These are phyloP conservation scores for Phytopythium delawarense DNA, from an alignment of 352 stramenopile genomes.

Conservation along the genomic window DNA sequence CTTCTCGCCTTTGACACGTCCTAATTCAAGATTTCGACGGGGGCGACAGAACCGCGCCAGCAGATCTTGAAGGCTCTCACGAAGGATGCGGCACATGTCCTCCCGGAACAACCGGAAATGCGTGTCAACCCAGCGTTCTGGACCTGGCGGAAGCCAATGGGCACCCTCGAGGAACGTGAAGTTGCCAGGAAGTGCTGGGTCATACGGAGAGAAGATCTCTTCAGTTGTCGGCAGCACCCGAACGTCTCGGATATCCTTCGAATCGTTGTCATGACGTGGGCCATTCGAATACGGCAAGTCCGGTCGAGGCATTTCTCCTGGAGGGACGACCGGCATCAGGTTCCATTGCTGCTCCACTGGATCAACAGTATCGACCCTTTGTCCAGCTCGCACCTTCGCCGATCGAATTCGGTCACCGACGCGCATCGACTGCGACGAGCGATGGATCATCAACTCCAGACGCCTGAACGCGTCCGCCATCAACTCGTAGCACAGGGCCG, in stretches of 20 bases:
- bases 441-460: slow-evolving; percentile 21
- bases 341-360: slow-evolving; percentile 16
- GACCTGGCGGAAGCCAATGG: slow-evolving; percentile 34
- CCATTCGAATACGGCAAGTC: slow-evolving; percentile 7
- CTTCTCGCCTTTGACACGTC: slow-evolving; percentile 9
- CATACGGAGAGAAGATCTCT: slow-evolving; percentile 24
- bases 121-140: slow-evolving; percentile 37
- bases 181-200: slow-evolving; percentile 28
- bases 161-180: slow-evolving; percentile 33
- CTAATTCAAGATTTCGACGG: neutral
- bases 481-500: slow-evolving; percentile 24
- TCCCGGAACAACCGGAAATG: slow-evolving; percentile 44
- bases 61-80: slow-evolving; percentile 31
- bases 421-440: slow-evolving; percentile 10
- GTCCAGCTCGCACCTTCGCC: neutral
- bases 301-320: slow-evolving; percentile 1
- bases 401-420: neutral
- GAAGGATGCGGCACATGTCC: slow-evolving; percentile 31
- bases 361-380: neutral
- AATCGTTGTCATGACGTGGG: slow-evolving; percentile 39
- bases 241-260: slow-evolving; percentile 25
- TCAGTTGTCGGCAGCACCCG: slow-evolving; percentile 30
- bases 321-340: slow-evolving; percentile 20
- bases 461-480: slow-evolving; percentile 23
- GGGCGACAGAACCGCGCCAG: slow-evolving; percentile 10